Base-by-base conservation (phyloP, 2,329 filamentous ascomycete species). In the Diatrype stigma region DNA sequence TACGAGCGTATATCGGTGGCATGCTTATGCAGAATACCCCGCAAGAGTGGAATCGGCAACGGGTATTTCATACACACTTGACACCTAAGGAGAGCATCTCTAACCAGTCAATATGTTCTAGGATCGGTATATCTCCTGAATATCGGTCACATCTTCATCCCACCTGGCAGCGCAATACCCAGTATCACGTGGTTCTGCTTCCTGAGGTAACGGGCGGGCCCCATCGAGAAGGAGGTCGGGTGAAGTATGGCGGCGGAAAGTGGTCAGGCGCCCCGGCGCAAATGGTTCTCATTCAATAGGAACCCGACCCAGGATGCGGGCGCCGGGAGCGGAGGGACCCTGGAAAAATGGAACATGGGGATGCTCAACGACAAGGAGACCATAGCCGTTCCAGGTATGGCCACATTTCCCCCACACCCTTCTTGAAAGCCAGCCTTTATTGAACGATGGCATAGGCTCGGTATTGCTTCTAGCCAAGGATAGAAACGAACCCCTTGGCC, bases 301-400 rank as follows among this genome's bases (percentile, higher is more conserved):
- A 56, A 51, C 17, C 22, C 46, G 16, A 38, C 42, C 26, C 28
- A 19, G 14, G 45, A 50, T 49, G 54, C 48, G 16, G 52, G 55
- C 23, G 17, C 38, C n/a, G 50, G 23, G 16, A 51, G 34, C 6
- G 49, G 52, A 16, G 55, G 54, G 26, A 14, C 47, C 19, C 58
- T 53, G 38, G 51, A 59, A 12, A 58, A 45, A 69, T 84, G 80
- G 81, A 79, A 73, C 46, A 74, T 96, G 73, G 91, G 92, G n/a
- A 89, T 96, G 23, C 69, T 96, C 56, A 92, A 90, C 63, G 90
- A 94, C 61, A 81, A 74, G 45, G 69, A 86, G 51, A 96, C 91
- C 0, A 87, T 94, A 56, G 89, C 96, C 70, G 91, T 96, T 12
- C 92, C 92, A 58, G 90, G 89, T 91, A 73, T 56, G 79, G 56